Evolutionary conservation across 2,329 filamentous ascomycete species (phyloP).

Genomic region (Aspergillus uvarum): DNA sequence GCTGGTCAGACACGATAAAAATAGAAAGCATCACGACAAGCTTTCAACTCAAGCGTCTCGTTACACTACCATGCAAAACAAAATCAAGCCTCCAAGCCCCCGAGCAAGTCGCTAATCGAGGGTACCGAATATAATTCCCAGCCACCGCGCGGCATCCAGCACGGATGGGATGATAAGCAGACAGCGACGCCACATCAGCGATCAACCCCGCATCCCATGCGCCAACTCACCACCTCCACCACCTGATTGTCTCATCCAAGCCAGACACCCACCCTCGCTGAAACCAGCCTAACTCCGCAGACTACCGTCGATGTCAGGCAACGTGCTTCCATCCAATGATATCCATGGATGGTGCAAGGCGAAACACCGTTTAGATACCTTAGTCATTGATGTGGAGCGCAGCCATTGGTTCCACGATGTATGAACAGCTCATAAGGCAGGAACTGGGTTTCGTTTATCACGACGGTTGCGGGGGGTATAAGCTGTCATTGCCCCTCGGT

Average conservation of each 20-base stretch:
- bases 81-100: too few species aligned
- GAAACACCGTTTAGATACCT: background rate
- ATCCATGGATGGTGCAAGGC: background rate
- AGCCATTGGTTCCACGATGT: constrained; percentile 1
- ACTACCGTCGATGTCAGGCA: background rate
- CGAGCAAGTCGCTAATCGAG: too few species aligned
- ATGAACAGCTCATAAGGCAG: constrained; percentile 8
- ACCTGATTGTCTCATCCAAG: too few species aligned
- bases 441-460: background rate
- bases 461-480: background rate
- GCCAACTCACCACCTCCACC: background rate
- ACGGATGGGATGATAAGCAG: too few species aligned
- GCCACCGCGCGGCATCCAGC: too few species aligned
- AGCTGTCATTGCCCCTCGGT: background rate
- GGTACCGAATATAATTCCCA: too few species aligned
- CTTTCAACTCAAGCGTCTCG: too few species aligned
- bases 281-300: background rate
- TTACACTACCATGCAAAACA: too few species aligned
- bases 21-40: too few species aligned
- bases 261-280: background rate
- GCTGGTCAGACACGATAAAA: too few species aligned
- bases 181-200: too few species aligned
- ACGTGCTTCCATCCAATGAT: background rate
- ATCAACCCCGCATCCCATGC: too few species aligned
- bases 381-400: constrained; percentile 1